phyloP scores from a whole-genome alignment of 164 flowering plant genomes.

The Vitis amurensis region DNA sequence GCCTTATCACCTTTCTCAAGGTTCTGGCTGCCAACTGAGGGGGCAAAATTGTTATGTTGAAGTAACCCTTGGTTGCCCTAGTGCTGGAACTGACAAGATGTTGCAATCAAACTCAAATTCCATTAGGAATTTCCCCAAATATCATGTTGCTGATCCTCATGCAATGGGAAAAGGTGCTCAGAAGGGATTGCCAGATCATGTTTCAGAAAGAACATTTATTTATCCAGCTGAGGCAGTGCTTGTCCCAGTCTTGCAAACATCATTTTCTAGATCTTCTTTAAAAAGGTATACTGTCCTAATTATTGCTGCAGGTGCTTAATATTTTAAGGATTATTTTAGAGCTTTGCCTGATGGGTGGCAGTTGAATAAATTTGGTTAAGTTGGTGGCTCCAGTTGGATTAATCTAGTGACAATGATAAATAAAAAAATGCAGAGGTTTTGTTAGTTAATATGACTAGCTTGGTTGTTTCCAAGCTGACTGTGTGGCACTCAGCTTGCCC shows the following conservation, averaged over 20 bases:
- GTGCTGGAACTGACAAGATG: conserved; percentile 31
- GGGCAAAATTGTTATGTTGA: conserved; percentile 83
- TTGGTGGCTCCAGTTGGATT: no score
- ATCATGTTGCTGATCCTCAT: conserved; percentile 39
- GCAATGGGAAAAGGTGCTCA: conserved; percentile 36
- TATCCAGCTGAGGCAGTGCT: conserved; percentile 90
- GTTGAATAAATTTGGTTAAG: not conserved
- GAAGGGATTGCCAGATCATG: conserved; percentile 40
- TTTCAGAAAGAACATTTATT: conserved; percentile 67
- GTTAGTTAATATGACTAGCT: no score
- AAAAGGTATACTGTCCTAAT: conserved; percentile 54
- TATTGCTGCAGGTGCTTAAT: not conserved
- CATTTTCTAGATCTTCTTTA: conserved; percentile 70
- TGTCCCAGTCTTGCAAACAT: conserved; percentile 77
- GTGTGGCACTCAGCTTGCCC: no score
- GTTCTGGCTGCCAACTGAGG: conserved; percentile 53
- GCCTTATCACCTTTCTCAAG: conserved; percentile 57
- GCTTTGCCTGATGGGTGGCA: not conserved
- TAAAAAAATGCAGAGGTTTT: no score
- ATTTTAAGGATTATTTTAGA: not conserved
- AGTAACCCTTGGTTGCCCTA: conserved; percentile 69
- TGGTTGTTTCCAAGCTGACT: no score
- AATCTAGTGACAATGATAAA: no score
- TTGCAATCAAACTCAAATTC: conserved; percentile 27
- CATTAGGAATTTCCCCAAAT: conserved; percentile 32